Percentiles rank a stretch among this genome's conserved stretches.
phyloP scores from a whole-genome alignment of 768 basidiomycete species.

The Russula sp. region DNA sequence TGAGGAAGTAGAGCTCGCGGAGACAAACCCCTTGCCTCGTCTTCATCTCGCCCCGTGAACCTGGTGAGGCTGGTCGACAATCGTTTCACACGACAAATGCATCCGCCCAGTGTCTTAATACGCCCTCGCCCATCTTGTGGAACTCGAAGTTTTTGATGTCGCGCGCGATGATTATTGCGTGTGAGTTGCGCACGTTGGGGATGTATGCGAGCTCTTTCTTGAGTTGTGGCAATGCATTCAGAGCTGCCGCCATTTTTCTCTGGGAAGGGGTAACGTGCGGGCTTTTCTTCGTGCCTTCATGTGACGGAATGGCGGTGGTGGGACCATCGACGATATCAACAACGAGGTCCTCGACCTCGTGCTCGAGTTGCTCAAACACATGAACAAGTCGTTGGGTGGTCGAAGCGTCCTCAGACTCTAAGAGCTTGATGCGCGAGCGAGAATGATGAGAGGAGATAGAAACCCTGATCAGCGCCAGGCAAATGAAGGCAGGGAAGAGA shows the following conservation, averaged over 20 bases:
- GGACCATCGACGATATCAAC: conserved; percentile 48
- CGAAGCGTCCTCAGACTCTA: conserved; percentile 47
- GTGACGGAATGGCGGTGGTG: background rate
- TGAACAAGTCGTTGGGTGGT: conserved; percentile 46
- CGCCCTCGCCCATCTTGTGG: conserved; percentile 55
- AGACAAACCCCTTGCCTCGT: background rate
- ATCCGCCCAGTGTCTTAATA: conserved; percentile 67
- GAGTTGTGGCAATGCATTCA: conserved; percentile 62
- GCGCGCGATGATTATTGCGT: conserved; percentile 64
- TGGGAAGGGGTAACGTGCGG: conserved; percentile 48
- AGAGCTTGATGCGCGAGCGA: conserved; percentile 51
- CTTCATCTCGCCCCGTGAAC: background rate
- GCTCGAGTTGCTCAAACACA: conserved; percentile 51
- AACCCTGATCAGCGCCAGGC: conserved; percentile 49
- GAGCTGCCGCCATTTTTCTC: conserved; percentile 43
- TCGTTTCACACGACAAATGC: conserved; percentile 39
- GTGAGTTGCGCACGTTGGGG: conserved; percentile 50
- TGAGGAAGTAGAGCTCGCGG: background rate
- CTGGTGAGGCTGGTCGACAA: background rate
- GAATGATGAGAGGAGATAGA: conserved; percentile 52
- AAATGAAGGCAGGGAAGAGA: conserved; percentile 52
- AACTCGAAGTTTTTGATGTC: conserved; percentile 52
- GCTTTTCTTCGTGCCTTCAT: background rate
- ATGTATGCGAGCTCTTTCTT: conserved; percentile 69
- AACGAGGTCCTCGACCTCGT: conserved; percentile 51